Evolutionary conservation across 768 basidiomycete species (phyloP), one percentile per base, ranked within the genome.

Genomic region (Lactarius evosmus): DNA sequence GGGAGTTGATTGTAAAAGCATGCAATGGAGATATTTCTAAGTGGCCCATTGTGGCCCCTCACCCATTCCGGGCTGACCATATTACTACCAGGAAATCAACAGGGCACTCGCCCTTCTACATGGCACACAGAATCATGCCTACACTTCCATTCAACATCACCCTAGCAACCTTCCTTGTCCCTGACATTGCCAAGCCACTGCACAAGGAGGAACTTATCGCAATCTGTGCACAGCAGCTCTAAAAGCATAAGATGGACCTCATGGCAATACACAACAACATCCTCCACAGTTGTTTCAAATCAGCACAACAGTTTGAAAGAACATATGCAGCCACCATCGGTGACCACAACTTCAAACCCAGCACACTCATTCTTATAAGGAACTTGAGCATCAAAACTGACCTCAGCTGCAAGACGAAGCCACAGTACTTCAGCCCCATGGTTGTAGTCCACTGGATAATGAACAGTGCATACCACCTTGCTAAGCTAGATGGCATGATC

Each of bases 31-130:
- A 77, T 34, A 55, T 71, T 33, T 53, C 65, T 0, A 72, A 74
- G 49, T 82, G 80, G 79, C 67, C 69, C 0, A 19, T 25, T 0
- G 58, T 72, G 0, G 69, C 63, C 0, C 63, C 70, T 9, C 69
- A 66, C 0, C 67, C 75, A 0, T 72, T 80, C 25, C 79, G 77
- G 78, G 71, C 79, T 0, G 76, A 81, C 8, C 60, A 72, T 0
- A 69, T 79, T 1, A 78, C 77, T 0, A 61, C 70, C 0, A 63
- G 72, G 0, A 65, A 70, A 4, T 56, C 69, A 0, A 71, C 74
- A 19, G 77, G 77, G 0, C 75, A 70, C 52, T 76, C 74, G 0
- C 77, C 77, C 3, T 70, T 64, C 55, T 69, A 65, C 53, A 62
- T 60, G 3, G 67, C 59, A 0, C 66, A 60, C 9, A 65, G 71